These are phyloP conservation scores for Hanseniaspora occidentalis DNA, from an alignment of 805 yeast genomes.

Conservation along the genomic window DNA sequence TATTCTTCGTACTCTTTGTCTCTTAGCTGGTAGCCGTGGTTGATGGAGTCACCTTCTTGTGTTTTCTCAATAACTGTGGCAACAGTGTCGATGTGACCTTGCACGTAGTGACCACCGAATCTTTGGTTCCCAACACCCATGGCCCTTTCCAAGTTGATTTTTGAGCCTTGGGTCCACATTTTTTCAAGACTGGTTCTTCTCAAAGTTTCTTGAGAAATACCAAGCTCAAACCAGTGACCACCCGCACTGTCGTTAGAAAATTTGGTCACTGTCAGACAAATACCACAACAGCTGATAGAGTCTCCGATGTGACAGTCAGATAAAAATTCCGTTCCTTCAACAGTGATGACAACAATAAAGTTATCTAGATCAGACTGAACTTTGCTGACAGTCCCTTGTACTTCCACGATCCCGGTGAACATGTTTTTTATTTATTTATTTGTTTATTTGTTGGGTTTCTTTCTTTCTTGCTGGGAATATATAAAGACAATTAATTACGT, in stretches of 20 bases:
- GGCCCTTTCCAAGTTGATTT: slow-evolving; percentile 87
- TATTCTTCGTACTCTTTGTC: slow-evolving; percentile 49
- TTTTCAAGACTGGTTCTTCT: slow-evolving; percentile 63
- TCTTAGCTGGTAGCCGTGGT: slow-evolving; percentile 60
- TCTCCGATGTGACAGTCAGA: slow-evolving; percentile 87
- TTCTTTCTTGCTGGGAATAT: background rate
- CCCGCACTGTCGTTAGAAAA: slow-evolving; percentile 29
- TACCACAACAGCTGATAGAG: slow-evolving; percentile 81
- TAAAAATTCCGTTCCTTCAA: slow-evolving; percentile 53
- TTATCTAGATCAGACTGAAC: slow-evolving; percentile 43
- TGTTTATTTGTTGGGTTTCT: background rate
- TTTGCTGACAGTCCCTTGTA: slow-evolving; percentile 29
- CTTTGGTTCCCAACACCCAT: slow-evolving; percentile 60
- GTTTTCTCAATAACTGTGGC: slow-evolving; percentile 45
- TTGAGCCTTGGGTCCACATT: slow-evolving; percentile 37
- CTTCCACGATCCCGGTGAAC: slow-evolving; percentile 93
- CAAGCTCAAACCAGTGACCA: slow-evolving; percentile 58
- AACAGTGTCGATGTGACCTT: slow-evolving; percentile 91
- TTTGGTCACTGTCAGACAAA: slow-evolving; percentile 84
- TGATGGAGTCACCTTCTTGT: slow-evolving; percentile 65
- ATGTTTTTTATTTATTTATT: slow-evolving; percentile 26
- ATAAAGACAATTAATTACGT: too few species aligned
- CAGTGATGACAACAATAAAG: slow-evolving; percentile 59
- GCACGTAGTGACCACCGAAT: slow-evolving; percentile 95
- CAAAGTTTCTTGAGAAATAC: slow-evolving; percentile 85